Evolutionary conservation across 192 early-diverging fungal species (phyloP), one percentile per base, ranked within the genome.

Genomic region (Piromyces sp.): DNA sequence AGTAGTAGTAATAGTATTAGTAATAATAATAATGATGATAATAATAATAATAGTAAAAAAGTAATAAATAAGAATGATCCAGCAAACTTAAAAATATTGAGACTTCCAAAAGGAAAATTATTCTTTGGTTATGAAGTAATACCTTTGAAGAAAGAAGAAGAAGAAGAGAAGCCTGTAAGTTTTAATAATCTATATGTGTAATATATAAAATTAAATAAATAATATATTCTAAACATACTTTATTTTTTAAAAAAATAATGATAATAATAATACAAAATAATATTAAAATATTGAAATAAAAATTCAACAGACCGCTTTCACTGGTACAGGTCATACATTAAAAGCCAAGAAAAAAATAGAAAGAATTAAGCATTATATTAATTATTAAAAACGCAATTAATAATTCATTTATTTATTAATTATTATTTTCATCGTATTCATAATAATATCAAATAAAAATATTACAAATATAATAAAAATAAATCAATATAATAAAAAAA

Each of bases 11-110:
- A 81, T 87, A 17, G 92, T 94, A 2, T 93, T 93, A 31, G 93
- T 95, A 1, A 86, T 97, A 80, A 89, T 93, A 83, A 82, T 98
- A 2, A 93, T 93, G 33, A 93, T 95, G 1, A 86, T 97, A 80
- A 89, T 93, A 83, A 82, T 98, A 81, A 95, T 96, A 3, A 86
- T 94, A 79, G 95, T 96, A 29, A 93, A 93, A 81, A 79, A 28
- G 13, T 37, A 29, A 30, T 30, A 36, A 29, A 31, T 30, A 84
- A 78, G 16, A 37, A 2, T 80, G 29, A 79, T 30, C 42, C 28
- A 22, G 15, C 26, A 15, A 33, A 86, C 29, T 37, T 30, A 79
- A 33, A 40, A 19, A 30, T 28, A 14, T 30, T 81, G 30, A 68
- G 51, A n/a, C 26, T 68, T n/a, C 51, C 51, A 68, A 68, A 68